Evolutionary conservation across 805 yeast species (phyloP).

Genomic region (Lipomyces japonicus): DNA sequence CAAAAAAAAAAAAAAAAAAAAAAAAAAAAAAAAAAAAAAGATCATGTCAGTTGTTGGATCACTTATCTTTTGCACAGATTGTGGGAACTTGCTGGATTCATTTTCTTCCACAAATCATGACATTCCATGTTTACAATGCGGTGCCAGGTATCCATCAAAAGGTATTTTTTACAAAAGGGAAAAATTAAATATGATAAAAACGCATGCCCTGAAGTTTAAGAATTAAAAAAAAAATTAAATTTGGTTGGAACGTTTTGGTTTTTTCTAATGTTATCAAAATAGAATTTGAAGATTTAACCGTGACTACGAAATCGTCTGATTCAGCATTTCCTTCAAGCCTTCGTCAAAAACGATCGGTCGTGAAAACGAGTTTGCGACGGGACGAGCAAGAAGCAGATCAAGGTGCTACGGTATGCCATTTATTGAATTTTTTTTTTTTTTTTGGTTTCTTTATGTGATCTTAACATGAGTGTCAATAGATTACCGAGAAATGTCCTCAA

Average conservation of each 20-base stretch:
- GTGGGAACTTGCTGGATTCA: slow-evolving; percentile 85
- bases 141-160: slow-evolving; percentile 42
- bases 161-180: slow-evolving; percentile 33
- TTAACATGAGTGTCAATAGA: no score
- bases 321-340: slow-evolving; percentile 91
- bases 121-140: slow-evolving; percentile 57
- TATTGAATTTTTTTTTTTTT: neutral
- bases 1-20: neutral
- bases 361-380: slow-evolving; percentile 73
- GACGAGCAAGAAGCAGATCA: slow-evolving; percentile 59
- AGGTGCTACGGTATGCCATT: slow-evolving; percentile 66
- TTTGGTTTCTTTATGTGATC: neutral
- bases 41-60: slow-evolving; percentile 93
- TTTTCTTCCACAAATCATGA: slow-evolving; percentile 46
- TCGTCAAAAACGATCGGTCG: slow-evolving; percentile 78
- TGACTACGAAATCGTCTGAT: slow-evolving; percentile 80
- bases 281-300: slow-evolving; percentile 73
- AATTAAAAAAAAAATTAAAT: neutral
- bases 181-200: neutral
- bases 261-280: slow-evolving; percentile 16
- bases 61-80: slow-evolving; percentile 84
- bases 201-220: no score
- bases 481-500: slow-evolving; percentile 96
- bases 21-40: neutral
- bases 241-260: neutral